Percentiles rank a stretch among this genome's conserved stretches.
Conservation (phyloP, 2,329 filamentous ascomycete genomes). For the Fusarium verticillioides region DNA sequence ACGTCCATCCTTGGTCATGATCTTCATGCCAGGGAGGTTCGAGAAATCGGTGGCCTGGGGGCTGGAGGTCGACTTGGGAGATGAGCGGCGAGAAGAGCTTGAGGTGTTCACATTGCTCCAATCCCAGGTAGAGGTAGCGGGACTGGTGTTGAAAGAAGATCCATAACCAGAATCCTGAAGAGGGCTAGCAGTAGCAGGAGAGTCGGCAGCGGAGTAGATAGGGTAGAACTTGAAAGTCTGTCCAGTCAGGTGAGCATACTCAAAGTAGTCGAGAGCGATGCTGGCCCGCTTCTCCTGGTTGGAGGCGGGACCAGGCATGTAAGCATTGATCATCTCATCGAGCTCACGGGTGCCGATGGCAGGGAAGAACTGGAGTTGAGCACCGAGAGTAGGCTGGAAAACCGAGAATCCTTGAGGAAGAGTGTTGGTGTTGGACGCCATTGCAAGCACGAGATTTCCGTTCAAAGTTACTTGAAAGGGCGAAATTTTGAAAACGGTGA, state of each 20-base stretch:
- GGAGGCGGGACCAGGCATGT: constrained; percentile 63
- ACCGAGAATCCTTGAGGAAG: constrained; percentile 66
- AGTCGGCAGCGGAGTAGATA: constrained; percentile 55
- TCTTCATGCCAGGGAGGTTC: constrained; percentile 71
- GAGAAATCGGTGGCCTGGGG: constrained; percentile 58
- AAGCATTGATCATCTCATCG: constrained; percentile 68
- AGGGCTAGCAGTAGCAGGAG: constrained; percentile 56
- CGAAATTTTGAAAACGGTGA: constrained; percentile 16
- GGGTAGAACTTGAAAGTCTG: constrained; percentile 71
- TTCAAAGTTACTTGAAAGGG: constrained; percentile 6
- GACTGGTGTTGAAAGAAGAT: constrained; percentile 62
- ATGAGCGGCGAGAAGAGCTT: constrained; percentile 46
- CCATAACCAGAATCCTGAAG: constrained; percentile 58
- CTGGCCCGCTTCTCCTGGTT: constrained; percentile 69
- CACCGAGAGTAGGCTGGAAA: constrained; percentile 67
- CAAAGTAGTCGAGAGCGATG: constrained; percentile 69
- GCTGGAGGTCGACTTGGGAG: constrained; percentile 46
- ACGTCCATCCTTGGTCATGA: constrained; percentile 70
- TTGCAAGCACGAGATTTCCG: constrained; percentile 32
- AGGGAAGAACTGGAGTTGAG: constrained; percentile 72
- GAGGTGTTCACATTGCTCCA: constrained; percentile 55
- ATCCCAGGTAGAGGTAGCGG: constrained; percentile 60
- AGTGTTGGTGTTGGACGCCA: constrained; percentile 41
- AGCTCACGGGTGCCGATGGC: constrained; percentile 71
- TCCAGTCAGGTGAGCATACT: constrained; percentile 63